A percentile compares a stretch with the other conserved stretches of the same genome.
Conservation (phyloP, 2,329 filamentous ascomycete species). For the Fusarium metavorans region DNA sequence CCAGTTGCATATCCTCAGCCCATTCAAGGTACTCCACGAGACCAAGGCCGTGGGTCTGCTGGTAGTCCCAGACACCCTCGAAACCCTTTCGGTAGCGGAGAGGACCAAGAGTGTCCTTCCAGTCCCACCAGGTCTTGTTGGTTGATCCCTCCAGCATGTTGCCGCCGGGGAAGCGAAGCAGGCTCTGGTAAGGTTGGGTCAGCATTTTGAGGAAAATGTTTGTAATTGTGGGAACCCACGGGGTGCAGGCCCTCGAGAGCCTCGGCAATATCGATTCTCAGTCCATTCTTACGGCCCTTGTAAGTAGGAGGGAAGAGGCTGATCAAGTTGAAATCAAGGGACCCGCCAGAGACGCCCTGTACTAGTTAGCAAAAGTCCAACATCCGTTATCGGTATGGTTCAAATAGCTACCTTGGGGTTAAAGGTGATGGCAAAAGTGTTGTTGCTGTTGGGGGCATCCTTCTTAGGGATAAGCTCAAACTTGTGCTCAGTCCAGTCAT, state of each 20-base stretch:
- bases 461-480: conserved; percentile 56
- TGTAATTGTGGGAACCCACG: conserved; percentile 43
- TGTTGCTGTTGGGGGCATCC: conserved; percentile 66
- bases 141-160: conserved; percentile 68
- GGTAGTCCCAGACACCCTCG: conserved; percentile 69
- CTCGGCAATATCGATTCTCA: conserved; percentile 66
- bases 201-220: accelerated
- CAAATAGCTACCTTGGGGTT: conserved; percentile 48
- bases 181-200: conserved; percentile 49
- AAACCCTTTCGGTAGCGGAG: conserved; percentile 67
- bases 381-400: accelerated
- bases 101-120: conserved; percentile 66
- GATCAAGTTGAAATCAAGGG: conserved; percentile 69
- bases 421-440: conserved; percentile 67
- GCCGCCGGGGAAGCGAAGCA: conserved; percentile 74
- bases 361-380: background rate
- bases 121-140: conserved; percentile 60
- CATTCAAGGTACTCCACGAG: conserved; percentile 72
- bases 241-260: conserved; percentile 65
- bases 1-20: conserved; percentile 70
- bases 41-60: conserved; percentile 72
- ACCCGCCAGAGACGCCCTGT: conserved; percentile 52
- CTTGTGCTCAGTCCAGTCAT: conserved; percentile 65
- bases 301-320: conserved; percentile 72
- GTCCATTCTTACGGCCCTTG: conserved; percentile 68